Base-by-base conservation (phyloP, 768 basidiomycete species). In the Tephrocybe rancida region DNA sequence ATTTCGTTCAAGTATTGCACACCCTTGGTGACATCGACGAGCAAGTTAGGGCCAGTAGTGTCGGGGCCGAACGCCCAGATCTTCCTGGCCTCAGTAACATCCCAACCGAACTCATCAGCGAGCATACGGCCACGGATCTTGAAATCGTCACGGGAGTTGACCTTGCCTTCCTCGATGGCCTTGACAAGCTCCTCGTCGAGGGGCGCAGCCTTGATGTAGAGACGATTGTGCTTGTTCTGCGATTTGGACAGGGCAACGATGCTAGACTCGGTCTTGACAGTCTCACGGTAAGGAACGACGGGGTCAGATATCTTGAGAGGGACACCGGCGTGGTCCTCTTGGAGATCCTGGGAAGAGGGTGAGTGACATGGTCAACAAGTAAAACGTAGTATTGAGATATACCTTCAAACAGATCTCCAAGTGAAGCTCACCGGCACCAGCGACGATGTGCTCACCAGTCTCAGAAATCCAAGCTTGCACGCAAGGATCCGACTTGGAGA, bases 1-100 rank as follows among this genome's bases (percentile, higher is more conserved):
- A 99, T 99, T 84, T 99, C 97, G 72, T 93, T 95, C 58, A 99
- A 78, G 81, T 96, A 98, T 70, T 98, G 96, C 56, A 96, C 93
- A 80, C 94, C 96, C 85, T 98, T 99, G 65, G 97, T 98, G 63
- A 88, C 92, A 75, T 99, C 97, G 65, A 97, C 92, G 71, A 98
- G 76, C 74, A 99, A 73, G 79, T 99, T 98, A 54, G 96, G 87
- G 41, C 96, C 96, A 57, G 91, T 93, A 51, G 92, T 96, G 62
- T 99, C 97, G 62, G 97, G 96, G 64, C 96, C 97, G 82, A 98
- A 99, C 75, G 90, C 92, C 96, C 96, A 99, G 69, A 99, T 98
- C 84, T 96, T 98, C 69, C 97, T 83, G 62, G 96, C 96, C 67
- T 98, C 96, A 58, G 95, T 96, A 62, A 98, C 95, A 70, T 99